Percentiles rank a stretch among this genome's conserved stretches.
Evolutionary conservation across 495 filamentous ascomycete genomes (phyloP).

Genomic region (Physcia stellaris): DNA sequence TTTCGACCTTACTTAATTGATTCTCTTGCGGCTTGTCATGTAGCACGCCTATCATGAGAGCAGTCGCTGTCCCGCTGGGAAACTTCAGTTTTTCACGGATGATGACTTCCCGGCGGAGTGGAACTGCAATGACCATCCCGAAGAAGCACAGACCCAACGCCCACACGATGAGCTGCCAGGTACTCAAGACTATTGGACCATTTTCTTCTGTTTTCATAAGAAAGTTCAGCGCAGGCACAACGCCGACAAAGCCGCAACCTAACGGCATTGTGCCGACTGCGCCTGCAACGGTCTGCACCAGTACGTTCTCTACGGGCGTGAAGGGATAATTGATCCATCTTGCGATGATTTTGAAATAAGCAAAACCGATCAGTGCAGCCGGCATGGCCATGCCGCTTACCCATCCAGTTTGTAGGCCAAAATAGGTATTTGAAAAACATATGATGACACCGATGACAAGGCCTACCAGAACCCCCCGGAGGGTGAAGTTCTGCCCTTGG

Average conservation of each 20-base stretch:
- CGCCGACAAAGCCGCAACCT: constrained; percentile 89
- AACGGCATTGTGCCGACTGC: constrained; percentile 95
- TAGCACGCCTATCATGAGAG: constrained; percentile 77
- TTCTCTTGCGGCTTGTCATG: constrained; percentile 44
- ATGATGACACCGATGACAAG: constrained; percentile 76
- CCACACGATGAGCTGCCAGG: constrained; percentile 76
- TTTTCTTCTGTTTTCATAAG: constrained; percentile 61
- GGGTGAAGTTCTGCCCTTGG: constrained; percentile 54
- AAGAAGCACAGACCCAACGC: constrained; percentile 85
- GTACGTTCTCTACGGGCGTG: constrained; percentile 89
- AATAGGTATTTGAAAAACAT: constrained; percentile 94
- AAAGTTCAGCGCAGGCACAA: constrained; percentile 83
- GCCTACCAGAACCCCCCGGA: constrained; percentile 67
- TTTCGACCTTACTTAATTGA: constrained; percentile 11
- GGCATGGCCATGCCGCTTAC: constrained; percentile 81
- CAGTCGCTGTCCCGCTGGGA: constrained; percentile 88
- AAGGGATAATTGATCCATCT: constrained; percentile 64
- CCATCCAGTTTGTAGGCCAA: constrained; percentile 96
- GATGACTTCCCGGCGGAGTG: constrained; percentile 74
- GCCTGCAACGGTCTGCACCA: constrained; percentile 93
- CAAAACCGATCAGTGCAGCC: constrained; percentile 87
- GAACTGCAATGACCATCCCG: constrained; percentile 91
- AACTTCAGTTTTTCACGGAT: constrained; percentile 86
- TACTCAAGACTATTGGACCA: constrained; percentile 51
- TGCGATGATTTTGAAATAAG: constrained; percentile 72